Evolutionary conservation across 2,329 filamentous ascomycete species (phyloP).

Genomic region (Dothideomycetes sp.): DNA sequence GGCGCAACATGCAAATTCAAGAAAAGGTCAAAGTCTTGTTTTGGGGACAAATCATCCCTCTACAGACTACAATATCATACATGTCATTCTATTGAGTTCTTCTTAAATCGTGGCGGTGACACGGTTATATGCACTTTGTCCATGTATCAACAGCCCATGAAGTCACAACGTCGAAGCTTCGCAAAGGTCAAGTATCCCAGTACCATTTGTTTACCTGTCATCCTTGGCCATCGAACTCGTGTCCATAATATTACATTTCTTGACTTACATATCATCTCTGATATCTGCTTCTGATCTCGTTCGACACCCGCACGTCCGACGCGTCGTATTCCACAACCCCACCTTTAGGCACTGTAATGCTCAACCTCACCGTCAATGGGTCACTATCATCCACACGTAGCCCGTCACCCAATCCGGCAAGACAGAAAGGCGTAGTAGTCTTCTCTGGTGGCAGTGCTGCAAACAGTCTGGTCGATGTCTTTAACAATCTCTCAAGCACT

Average conservation of each 20-base stretch:
- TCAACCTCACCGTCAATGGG: conserved; percentile 3
- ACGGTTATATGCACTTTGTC: background rate
- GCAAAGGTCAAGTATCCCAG: no score
- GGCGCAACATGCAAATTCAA: no score
- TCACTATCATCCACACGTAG: conserved; percentile 9
- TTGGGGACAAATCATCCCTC: no score
- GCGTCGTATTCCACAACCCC: no score
- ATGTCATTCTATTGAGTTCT: background rate
- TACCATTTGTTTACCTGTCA: background rate
- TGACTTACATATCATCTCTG: conserved; percentile 2
- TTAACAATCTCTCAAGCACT: conserved; percentile 51
- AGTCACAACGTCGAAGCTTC: background rate
- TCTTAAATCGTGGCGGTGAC: background rate
- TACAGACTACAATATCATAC: no score
- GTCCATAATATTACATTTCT: conserved; percentile 1
- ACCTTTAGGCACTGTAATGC: no score
- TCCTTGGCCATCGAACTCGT: background rate
- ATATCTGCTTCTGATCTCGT: no score
- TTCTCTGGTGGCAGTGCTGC: conserved; percentile 92
- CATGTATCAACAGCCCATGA: background rate
- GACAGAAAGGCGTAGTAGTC: conserved; percentile 56
- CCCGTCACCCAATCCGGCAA: conserved; percentile 13
- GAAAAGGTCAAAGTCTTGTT: no score
- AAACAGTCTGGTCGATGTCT: conserved; percentile 87
- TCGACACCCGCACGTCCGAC: no score